These are phyloP conservation scores for Arachnopeziza araneosa DNA, from an alignment of 2,329 filamentous ascomycete genomes.

Conservation along the genomic window DNA sequence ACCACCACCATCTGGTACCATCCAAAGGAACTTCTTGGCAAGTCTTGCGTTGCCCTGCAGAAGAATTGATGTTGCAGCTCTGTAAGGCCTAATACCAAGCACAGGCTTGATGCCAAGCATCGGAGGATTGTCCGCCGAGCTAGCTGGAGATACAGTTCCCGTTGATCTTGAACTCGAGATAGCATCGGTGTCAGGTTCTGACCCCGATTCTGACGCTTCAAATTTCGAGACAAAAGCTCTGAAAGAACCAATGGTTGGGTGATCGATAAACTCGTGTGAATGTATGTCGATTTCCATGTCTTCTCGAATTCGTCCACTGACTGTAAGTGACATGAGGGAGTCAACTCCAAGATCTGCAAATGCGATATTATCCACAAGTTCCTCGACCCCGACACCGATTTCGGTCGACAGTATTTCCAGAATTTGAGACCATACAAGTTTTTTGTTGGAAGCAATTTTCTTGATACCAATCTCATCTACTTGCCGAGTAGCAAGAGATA, in stretches of 20 bases:
- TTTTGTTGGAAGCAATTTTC: neutral
- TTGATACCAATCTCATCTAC: neutral
- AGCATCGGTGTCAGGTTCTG: neutral
- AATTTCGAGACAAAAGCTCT: neutral
- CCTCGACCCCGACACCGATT: constrained; percentile 51
- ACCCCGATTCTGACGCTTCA: neutral
- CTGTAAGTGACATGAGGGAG: constrained; percentile 49
- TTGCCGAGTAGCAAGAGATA: neutral
- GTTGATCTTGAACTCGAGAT: neutral
- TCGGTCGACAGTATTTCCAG: constrained; percentile 38
- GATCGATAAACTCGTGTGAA: constrained; percentile 33
- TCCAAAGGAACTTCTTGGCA: constrained; percentile 32
- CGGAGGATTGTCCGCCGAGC: neutral
- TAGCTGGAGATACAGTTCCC: neutral
- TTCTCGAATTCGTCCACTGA: neutral
- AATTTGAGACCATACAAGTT: neutral
- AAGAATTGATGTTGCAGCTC: constrained; percentile 31
- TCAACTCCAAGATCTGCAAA: constrained; percentile 54
- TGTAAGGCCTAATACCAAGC: constrained; percentile 4
- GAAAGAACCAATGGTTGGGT: constrained; percentile 41
- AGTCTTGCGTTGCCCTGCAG: constrained; percentile 43
- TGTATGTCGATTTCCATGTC: constrained; percentile 37
- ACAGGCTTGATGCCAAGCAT: constrained; percentile 1
- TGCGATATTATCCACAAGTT: constrained; percentile 46
- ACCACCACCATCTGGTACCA: constrained; percentile 43